phyloP scores from a whole-genome alignment of 345 rosid genomes.

The Aurinia saxatilis region DNA sequence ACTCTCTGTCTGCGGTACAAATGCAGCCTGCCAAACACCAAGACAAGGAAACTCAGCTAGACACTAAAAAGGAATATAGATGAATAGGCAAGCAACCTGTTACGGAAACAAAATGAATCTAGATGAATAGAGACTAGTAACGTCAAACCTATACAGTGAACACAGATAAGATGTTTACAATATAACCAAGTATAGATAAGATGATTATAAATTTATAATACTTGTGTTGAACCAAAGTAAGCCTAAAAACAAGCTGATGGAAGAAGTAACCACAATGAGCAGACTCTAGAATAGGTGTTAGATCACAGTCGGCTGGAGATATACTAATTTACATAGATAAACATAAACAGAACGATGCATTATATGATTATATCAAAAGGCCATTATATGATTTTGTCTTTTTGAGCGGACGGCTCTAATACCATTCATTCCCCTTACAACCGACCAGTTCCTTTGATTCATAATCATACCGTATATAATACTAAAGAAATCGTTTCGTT shows the following conservation, averaged over 20 bases:
- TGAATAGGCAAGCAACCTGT: conserved; percentile 63
- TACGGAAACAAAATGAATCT: conserved; percentile 11
- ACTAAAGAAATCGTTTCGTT: not conserved
- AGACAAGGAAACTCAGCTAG: too few species aligned
- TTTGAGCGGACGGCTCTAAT: conserved; percentile 15
- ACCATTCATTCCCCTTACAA: conserved; percentile 18
- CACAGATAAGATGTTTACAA: not conserved
- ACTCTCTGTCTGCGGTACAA: too few species aligned
- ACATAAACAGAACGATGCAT: not conserved
- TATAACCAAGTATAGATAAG: not conserved
- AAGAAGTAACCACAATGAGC: not conserved
- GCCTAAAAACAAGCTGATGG: not conserved
- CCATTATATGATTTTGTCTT: too few species aligned
- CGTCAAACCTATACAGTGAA: not conserved
- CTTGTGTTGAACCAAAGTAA: not conserved
- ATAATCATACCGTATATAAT: not conserved
- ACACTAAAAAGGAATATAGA: too few species aligned
- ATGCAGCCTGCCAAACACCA: too few species aligned
- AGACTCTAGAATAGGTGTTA: not conserved
- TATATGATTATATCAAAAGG: too few species aligned
- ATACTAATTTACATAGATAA: not conserved
- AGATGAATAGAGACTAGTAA: not conserved
- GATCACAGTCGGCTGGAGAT: not conserved
- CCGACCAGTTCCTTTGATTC: conserved; percentile 26
- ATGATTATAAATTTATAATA: not conserved